Base-by-base conservation (phyloP, 768 basidiomycete genomes). In the Pholiota conissans region DNA sequence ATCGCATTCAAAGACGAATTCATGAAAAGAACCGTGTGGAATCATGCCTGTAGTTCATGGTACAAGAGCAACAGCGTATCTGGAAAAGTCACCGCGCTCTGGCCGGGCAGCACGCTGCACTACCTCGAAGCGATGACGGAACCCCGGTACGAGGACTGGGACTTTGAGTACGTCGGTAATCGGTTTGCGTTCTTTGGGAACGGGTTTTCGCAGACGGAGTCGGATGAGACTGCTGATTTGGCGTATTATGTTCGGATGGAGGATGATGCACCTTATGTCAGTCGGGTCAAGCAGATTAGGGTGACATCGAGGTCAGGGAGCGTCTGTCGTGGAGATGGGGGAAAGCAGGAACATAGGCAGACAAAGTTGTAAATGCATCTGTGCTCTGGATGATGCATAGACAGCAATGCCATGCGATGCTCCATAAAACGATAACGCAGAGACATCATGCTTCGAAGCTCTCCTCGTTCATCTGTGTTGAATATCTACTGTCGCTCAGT, bases 41-140 rank as follows among this genome's bases (percentile, higher is more conserved):
- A 57, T 5, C 52, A 67, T 3, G 63, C 65, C 2, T 72, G 72
- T 32, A 58, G 60, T 1, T 71, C 70, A 0, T 73, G 72, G 72
- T 73, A 73, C 65, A 72, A 72, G 58, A 39, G 3, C 24, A 48
- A 35, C 32, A 58, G 59, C 27, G 42, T 45, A 0, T 61, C 65
- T 1, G 71, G 71, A 0, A 71, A 71, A 34, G 60, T 69, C n/a
- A 67, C 59, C 1, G 71, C 70, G 5, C 47, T 72, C 10, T 71
- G 71, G 71, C 68, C 67, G 0, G 72, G 71, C 11, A 73, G 72
- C 56, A 66, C 69, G 13, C 39, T 70, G 46, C 72, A 72, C 45
- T 71, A 71, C 39, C 52, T 71, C 42, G 70, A 73, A 55, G 63
- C 69, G 2, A 61, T 71, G 10, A 58, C 59, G 1, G 66, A 71